Conservation (phyloP, 2,329 filamentous ascomycete species). For the Colletotrichum costaricense region DNA sequence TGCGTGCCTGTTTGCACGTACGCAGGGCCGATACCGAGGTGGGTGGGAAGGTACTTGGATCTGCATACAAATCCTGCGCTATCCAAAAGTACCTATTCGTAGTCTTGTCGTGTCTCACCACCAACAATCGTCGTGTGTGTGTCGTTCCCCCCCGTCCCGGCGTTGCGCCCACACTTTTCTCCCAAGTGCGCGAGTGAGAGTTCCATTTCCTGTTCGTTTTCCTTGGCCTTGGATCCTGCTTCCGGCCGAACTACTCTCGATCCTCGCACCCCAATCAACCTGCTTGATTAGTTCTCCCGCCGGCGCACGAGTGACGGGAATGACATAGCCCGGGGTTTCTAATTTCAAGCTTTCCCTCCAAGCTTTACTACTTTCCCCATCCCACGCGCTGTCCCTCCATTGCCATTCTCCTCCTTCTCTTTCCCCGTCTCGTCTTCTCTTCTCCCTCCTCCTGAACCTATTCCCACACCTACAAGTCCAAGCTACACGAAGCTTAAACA, state of each 20-base stretch:
- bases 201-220: background rate
- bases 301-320: background rate
- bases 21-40: background rate
- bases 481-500: background rate
- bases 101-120: conserved; percentile 40
- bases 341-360: conserved; percentile 29
- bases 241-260: conserved; percentile 8
- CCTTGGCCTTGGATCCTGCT: conserved; percentile 13
- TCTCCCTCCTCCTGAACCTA: background rate
- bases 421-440: conserved; percentile 1
- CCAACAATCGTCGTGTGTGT: conserved; percentile 16
- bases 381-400: conserved; percentile 17
- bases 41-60: background rate
- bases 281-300: background rate
- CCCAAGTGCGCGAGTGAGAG: background rate
- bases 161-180: conserved; percentile 22
- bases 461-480: background rate
- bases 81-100: background rate
- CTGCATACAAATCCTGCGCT: background rate
- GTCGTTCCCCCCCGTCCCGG: conserved; percentile 9
- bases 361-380: conserved; percentile 10
- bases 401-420: conserved; percentile 15
- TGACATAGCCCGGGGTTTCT: conserved; percentile 23
- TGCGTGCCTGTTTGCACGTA: background rate
- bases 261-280: background rate